phyloP scores from a whole-genome alignment of 106 monocot species.

The Allium sativum region DNA sequence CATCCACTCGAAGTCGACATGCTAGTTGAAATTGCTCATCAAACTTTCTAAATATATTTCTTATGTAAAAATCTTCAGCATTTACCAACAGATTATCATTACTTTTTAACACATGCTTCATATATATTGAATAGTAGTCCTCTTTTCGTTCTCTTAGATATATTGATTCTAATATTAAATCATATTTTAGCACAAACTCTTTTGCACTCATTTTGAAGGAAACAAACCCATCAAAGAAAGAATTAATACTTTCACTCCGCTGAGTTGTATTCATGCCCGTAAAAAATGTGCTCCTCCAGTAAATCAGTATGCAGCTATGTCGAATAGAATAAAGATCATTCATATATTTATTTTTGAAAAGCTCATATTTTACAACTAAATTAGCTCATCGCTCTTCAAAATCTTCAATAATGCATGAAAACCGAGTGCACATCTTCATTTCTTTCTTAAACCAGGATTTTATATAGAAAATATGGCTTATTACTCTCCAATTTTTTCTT shows the following conservation, averaged over 20 bases:
- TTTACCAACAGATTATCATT: too few relatives aligned
- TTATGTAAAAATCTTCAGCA: too few relatives aligned
- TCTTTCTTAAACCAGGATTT: neutral
- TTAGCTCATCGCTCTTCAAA: neutral
- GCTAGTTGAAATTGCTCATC: too few relatives aligned
- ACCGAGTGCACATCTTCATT: neutral
- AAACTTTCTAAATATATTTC: too few relatives aligned
- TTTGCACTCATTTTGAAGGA: conserved; percentile 34
- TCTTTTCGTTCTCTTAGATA: too few relatives aligned
- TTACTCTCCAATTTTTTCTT: neutral
- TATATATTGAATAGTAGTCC: too few relatives aligned
- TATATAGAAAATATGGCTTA: neutral
- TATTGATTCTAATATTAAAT: conserved; percentile 49
- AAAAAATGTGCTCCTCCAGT: neutral
- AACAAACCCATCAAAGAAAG: conserved; percentile 52
- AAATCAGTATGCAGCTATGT: neutral
- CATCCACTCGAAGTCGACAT: too few relatives aligned
- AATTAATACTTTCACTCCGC: conserved; percentile 10
- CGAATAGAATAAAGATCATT: neutral
- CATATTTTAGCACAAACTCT: conserved; percentile 46
- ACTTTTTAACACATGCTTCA: too few relatives aligned
- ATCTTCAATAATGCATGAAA: too few relatives aligned
- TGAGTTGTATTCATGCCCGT: conserved; percentile 16
- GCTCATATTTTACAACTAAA: neutral
- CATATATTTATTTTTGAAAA: neutral